These are phyloP conservation scores for Alternaria longipes DNA, from an alignment of 2,329 filamentous ascomycete species.

Conservation along the genomic window DNA sequence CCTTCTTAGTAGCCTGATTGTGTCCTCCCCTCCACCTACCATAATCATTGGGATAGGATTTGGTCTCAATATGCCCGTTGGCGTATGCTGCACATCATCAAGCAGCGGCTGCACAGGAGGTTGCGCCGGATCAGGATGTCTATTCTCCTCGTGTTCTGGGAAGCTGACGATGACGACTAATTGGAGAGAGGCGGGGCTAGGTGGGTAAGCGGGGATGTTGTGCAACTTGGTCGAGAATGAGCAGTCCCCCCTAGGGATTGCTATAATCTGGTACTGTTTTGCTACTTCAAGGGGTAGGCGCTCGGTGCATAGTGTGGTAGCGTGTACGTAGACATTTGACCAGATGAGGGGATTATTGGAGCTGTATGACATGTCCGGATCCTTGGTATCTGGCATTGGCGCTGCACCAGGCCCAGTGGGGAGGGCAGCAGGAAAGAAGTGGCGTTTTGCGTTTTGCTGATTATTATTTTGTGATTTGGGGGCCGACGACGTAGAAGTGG, in stretches of 20 bases:
- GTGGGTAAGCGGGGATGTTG: conserved; percentile 82
- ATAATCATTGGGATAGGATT: conserved; percentile 85
- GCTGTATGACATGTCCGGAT: conserved; percentile 47
- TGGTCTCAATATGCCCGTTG: conserved; percentile 72
- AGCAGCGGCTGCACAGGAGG: conserved; percentile 72
- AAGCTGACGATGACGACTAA: conserved; percentile 81
- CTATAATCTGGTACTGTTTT: conserved; percentile 75
- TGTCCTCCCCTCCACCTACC: conserved; percentile 73
- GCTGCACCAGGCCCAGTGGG: conserved; percentile 72
- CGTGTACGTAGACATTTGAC: conserved; percentile 73
- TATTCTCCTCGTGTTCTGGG: conserved; percentile 56
- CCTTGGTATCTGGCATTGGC: conserved; percentile 69
- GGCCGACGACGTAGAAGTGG: conserved; percentile 23
- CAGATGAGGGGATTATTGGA: conserved; percentile 66
- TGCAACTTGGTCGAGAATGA: conserved; percentile 83
- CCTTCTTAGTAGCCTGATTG: conserved; percentile 69
- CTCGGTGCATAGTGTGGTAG: conserved; percentile 71
- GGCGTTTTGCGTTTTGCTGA: conserved; percentile 32
- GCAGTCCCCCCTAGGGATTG: conserved; percentile 84
- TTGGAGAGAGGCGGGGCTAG: conserved; percentile 70
- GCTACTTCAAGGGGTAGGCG: conserved; percentile 63
- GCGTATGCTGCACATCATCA: conserved; percentile 76
- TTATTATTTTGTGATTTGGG: conserved; percentile 14
- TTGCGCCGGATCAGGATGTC: background rate
- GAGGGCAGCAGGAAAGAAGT: conserved; percentile 58